Evolutionary conservation across 768 basidiomycete species (phyloP).

Genomic region (Suillus discolor): DNA sequence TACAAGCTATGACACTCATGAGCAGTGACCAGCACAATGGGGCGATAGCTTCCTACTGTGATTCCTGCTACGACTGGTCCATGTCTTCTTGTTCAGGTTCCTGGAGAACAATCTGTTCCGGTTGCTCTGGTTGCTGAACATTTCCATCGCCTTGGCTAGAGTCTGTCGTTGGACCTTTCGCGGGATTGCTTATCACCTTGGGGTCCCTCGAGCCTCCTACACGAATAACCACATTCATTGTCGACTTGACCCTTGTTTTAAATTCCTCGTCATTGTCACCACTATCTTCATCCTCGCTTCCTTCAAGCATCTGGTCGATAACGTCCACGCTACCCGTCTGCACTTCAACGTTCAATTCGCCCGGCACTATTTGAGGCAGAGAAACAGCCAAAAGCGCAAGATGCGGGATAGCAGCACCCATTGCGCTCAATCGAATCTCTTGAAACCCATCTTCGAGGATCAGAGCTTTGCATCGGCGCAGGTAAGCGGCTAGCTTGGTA

Average conservation of each 20-base stretch:
- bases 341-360: slow-evolving; percentile 64
- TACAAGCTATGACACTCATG: neutral
- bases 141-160: slow-evolving; percentile 12
- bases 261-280: slow-evolving; percentile 57
- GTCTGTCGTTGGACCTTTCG: slow-evolving; percentile 10
- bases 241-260: slow-evolving; percentile 71
- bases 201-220: slow-evolving; percentile 61
- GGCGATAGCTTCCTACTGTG: neutral
- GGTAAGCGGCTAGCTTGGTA: slow-evolving; percentile 69
- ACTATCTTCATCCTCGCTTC: slow-evolving; percentile 70
- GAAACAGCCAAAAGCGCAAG: slow-evolving; percentile 70
- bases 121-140: slow-evolving; percentile 10
- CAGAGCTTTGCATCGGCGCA: slow-evolving; percentile 75
- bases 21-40: neutral
- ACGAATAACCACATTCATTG: slow-evolving; percentile 58
- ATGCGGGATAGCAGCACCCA: slow-evolving; percentile 90
- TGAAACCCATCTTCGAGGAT: slow-evolving; percentile 80
- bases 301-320: slow-evolving; percentile 78
- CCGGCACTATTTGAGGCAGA: slow-evolving; percentile 72
- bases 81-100: slow-evolving; percentile 48
- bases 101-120: slow-evolving; percentile 37
- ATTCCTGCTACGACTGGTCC: slow-evolving; percentile 29
- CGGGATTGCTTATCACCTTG: slow-evolving; percentile 17
- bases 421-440: slow-evolving; percentile 72
- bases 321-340: slow-evolving; percentile 73